These are phyloP conservation scores for Phoma sp. DNA, from an alignment of 2,329 filamentous ascomycete genomes.

Conservation along the genomic window DNA sequence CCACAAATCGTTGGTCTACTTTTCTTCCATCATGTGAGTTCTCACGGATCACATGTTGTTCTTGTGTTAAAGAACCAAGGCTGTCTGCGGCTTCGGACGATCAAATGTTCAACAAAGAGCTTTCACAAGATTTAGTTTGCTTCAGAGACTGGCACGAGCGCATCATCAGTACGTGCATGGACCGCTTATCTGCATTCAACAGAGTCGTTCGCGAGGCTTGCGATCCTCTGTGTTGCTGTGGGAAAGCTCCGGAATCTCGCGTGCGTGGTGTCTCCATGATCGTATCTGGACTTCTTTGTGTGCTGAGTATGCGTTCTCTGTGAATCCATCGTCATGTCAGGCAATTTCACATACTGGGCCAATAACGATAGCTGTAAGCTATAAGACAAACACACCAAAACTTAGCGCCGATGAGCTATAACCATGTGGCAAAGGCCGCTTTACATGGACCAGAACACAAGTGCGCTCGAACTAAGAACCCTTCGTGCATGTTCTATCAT, in stretches of 20 bases:
- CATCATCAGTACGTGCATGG: constrained; percentile 19
- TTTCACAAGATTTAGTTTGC: background rate
- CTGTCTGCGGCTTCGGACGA: background rate
- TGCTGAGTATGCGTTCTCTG: background rate
- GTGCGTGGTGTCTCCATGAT: no score
- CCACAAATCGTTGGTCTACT: background rate
- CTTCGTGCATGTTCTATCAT: background rate
- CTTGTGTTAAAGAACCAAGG: background rate
- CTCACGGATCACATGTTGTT: background rate
- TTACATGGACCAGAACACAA: background rate
- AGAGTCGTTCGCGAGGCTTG: background rate
- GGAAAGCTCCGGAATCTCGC: background rate
- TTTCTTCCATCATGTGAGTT: background rate
- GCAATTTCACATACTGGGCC: background rate
- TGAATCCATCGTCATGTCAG: background rate
- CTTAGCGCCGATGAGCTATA: background rate
- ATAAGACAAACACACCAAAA: background rate
- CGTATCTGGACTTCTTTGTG: no score
- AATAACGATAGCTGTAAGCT: background rate
- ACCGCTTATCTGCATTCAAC: constrained; percentile 21
- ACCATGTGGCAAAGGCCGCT: constrained; percentile 11
- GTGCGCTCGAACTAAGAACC: constrained; percentile 3
- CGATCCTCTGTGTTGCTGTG: background rate
- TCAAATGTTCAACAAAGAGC: background rate
- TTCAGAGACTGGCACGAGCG: constrained; percentile 20